Percentiles rank a stretch among this genome's conserved stretches.
Conservation (phyloP, 2,329 filamentous ascomycete genomes). For the Periconia digitata region DNA sequence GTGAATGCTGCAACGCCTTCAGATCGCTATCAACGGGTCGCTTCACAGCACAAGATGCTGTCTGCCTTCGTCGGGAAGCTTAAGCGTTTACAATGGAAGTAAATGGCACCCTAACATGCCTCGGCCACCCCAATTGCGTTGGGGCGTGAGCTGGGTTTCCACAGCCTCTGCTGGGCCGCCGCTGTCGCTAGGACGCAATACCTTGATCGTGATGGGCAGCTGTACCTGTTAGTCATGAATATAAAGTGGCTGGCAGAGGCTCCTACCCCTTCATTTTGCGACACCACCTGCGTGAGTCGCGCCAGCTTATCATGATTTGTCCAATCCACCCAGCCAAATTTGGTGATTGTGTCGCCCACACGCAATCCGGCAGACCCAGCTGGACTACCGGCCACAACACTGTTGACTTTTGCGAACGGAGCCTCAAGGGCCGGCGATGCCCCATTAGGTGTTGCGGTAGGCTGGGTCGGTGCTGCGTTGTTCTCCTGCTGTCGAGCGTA, state of each 20-base stretch:
- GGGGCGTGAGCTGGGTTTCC: constrained; percentile 72
- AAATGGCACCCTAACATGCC: constrained; percentile 91
- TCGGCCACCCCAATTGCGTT: constrained; percentile 83
- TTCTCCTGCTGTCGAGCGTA: constrained; percentile 70
- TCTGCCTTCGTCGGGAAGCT: too few species aligned
- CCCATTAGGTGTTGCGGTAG: constrained; percentile 25
- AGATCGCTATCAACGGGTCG: too few species aligned
- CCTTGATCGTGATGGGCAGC: constrained; percentile 71
- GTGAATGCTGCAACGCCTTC: too few species aligned
- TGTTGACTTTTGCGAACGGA: constrained; percentile 89
- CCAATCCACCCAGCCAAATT: constrained; percentile 82
- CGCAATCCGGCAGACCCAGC: constrained; percentile 80
- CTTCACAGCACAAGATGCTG: too few species aligned
- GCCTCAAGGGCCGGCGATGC: constrained; percentile 50
- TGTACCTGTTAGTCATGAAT: constrained; percentile 50
- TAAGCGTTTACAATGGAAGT: constrained; percentile 64
- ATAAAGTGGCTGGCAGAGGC: constrained; percentile 7
- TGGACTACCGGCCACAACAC: constrained; percentile 74
- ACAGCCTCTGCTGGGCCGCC: constrained; percentile 53
- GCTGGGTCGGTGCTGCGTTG: constrained; percentile 29
- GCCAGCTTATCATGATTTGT: constrained; percentile 83
- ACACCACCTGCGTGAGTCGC: constrained; percentile 86
- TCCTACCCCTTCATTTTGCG: constrained; percentile 85
- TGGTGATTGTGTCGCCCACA: constrained; percentile 76
- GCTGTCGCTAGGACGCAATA: constrained; percentile 50